These are phyloP conservation scores for Penicillium griseofulvum DNA, from an alignment of 2,329 filamentous ascomycete genomes.

Conservation along the genomic window DNA sequence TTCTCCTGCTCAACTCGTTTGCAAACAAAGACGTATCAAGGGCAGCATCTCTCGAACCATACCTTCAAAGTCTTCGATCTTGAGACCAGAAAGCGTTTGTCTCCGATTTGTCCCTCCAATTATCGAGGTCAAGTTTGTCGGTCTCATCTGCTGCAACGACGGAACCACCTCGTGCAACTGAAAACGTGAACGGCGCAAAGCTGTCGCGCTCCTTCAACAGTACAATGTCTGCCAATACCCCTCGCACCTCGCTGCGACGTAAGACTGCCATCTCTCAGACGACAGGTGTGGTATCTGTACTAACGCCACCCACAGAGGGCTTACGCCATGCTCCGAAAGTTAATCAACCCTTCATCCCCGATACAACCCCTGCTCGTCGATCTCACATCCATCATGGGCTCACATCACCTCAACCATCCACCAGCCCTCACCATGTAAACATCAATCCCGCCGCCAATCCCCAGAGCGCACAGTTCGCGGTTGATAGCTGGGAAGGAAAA, in stretches of 20 bases:
- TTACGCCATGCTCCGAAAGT: conserved; percentile 41
- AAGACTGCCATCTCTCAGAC: not conserved
- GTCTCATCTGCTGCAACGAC: not conserved
- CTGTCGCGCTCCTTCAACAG: not conserved
- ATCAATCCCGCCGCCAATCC: conserved; percentile 32
- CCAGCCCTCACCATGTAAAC: conserved; percentile 22
- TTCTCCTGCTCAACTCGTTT: not conserved
- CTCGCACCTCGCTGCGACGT: conserved; percentile 27
- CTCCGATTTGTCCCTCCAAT: not conserved
- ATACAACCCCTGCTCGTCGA: conserved; percentile 38
- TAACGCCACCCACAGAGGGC: conserved; percentile 32
- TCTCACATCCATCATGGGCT: conserved; percentile 28
- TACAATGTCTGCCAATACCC: conserved; percentile 24
- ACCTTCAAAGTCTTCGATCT: not conserved
- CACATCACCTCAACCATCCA: conserved; percentile 36
- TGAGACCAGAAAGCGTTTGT: not conserved
- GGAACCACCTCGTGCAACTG: not conserved
- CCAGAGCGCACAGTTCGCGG: conserved; percentile 28
- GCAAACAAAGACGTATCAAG: conserved; percentile 3
- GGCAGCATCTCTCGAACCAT: not conserved
- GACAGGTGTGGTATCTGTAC: not conserved
- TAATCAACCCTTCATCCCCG: conserved; percentile 41
- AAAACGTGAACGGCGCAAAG: not conserved
- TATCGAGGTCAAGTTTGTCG: not conserved
- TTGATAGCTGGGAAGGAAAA: conserved; percentile 40